Evolutionary conservation across 2,329 filamentous ascomycete species (phyloP), one percentile per base, ranked within the genome.

Genomic region (Fusarium compactum): DNA sequence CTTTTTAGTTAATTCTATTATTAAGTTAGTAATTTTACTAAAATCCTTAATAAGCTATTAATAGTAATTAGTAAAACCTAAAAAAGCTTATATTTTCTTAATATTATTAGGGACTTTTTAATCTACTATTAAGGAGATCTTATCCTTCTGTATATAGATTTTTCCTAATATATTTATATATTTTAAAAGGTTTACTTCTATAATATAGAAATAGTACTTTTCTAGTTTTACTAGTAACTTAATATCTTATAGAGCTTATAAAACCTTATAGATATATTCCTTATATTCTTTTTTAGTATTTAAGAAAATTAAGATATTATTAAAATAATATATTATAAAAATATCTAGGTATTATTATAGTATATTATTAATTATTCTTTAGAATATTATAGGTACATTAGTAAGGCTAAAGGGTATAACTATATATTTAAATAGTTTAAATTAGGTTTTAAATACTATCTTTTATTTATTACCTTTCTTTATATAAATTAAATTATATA

Each of bases 291-390:
- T 29, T 40, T 68, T 29, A 18, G 24, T 69, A 18, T 73, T 29
- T 41, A 51, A 71, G 56, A 71, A 72, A 54, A 75, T 71, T 25
- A 75, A 27, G 27, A 73, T 74, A 58, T 73, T 50, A 65, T 73
- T 27, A 43, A 73, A 43, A 29, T 74, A 74, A 34, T 52, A 61
- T 43, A 25, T 25, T 25, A 25, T 7, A 25, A 25, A 25, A 7
- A 25, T 25, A 25, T 25, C 6, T 25, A 25, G 7, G 24, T 25
- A 25, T 7, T 25, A 25, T 25, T 25, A 25, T 6, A 25, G 24
- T 25, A 25, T 25, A 25, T 25, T 25, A 25, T 25, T 25, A 25
- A 25, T 25, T 25, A 25, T 25, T 25, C 7, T 6, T 25, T 25
- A 25, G 6, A 25, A 25, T 25, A 25, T 25, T 25, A 25, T 7